Evolutionary conservation across 1,139 yeast genomes (phyloP), one percentile per base, ranked within the genome.

Genomic region (Suhomyces bokatorum): DNA sequence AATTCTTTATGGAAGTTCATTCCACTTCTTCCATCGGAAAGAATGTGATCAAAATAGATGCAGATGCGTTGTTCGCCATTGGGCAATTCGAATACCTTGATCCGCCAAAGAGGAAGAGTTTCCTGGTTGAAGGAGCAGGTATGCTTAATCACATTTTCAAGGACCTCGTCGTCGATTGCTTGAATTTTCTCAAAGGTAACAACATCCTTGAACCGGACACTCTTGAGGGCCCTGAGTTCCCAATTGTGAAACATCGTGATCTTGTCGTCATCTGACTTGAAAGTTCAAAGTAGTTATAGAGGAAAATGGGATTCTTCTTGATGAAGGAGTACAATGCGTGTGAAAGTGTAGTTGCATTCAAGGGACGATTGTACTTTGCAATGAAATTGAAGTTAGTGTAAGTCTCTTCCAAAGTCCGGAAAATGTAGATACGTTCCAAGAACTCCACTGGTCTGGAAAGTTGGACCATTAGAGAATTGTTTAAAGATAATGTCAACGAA

Each of bases 301-400:
- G 53, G 9, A 69, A 57, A 13, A 51, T 51, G 4, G 69, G 62
- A 47, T 60, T 51, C 17, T 56, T 51, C 12, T 48, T 29, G 4
- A 69, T 47, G 12, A 69, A 32, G 6, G 46, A 30, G 12, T 52
- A 37, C 33, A 70, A 49, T 0, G 67, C 70, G 42, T 56, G 49
- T 0, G 73, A 62, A n/a, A 70, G 48, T n/a, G 51, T 40, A 1
- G 33, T 50, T 10, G 43, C 45, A 12, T 55, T 47, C 2, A 68
- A 43, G 1, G 32, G 46, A 2, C 46, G 38, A 38, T 54, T 61
- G 48, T 64, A 66, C 28, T 54, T 52, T 3, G 58, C 69, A 3
- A 63, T 53, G 13, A 69, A 45, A 37, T 58, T 62, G 50, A 64
- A 66, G 47, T 68, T 69, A 12, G 65, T 49, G 40, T 66, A 70